A percentile compares a stretch with the other conserved stretches of the same genome.
Conservation (phyloP, 139 green algal species). For the Coelastrella sp. region DNA sequence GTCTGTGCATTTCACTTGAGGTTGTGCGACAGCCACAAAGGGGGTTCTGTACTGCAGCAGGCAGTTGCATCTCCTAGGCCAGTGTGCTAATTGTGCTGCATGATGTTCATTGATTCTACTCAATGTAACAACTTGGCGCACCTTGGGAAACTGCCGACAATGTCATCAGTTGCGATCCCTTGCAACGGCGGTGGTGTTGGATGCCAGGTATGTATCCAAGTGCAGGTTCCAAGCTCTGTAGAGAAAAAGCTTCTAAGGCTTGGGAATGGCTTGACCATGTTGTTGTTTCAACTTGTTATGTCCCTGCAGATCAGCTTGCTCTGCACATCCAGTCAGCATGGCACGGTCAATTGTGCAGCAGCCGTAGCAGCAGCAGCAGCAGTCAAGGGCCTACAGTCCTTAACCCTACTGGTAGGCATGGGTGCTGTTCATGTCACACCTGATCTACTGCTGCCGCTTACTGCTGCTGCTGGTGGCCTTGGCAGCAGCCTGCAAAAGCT, state of each 20-base stretch:
- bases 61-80: not conserved
- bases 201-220: no score
- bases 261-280: not conserved
- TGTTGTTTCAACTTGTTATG: not conserved
- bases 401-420: not conserved
- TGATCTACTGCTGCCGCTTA: not conserved
- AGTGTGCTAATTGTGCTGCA: not conserved
- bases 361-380: conserved; percentile 18
- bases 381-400: not conserved
- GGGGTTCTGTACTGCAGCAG: not conserved
- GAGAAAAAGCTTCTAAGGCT: not conserved
- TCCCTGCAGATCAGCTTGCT: not conserved
- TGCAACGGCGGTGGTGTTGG: no score
- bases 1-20: not conserved
- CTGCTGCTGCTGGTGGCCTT: not conserved
- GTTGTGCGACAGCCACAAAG: not conserved
- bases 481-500: conserved; percentile 2
- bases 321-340: not conserved
- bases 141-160: no score
- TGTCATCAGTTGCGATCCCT: no score
- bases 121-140: not conserved
- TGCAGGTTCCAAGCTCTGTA: not conserved
- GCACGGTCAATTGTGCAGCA: not conserved
- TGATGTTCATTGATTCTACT: not conserved
- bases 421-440: not conserved